Evolutionary conservation across 352 stramenopile species (phyloP), one percentile per base, ranked within the genome.

Genomic region (Phytopythium oedochilum): DNA sequence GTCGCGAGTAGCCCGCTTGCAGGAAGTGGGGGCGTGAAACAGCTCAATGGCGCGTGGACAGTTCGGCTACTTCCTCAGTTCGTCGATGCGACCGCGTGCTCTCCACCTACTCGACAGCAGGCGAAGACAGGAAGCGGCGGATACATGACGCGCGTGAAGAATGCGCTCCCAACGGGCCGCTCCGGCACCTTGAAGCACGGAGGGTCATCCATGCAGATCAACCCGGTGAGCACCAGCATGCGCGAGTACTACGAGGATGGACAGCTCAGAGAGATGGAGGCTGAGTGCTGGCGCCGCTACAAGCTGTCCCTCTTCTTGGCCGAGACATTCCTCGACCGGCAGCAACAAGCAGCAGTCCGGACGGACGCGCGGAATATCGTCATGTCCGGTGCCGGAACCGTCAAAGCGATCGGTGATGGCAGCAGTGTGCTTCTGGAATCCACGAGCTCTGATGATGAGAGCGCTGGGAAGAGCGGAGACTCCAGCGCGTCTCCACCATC

Each of bases 251-350:
- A 86, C 49, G 59, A 56, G 10, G 53, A 74, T 11, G 66, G 70
- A 0, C 70, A 87, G 35, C 52, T 87, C 0, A 55, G 35, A 2
- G 71, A 84, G 45, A 87, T 89, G 74, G 78, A 88, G 54, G 72
- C 86, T 2, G 78, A 89, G 49, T 89, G 78, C 42, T 89, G 78
- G 78, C 78, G 76, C 15, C 63, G 78, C 29, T 87, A 89, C 63
- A 86, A 86, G 34, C 72, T 85, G 2, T 85, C 78, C 5, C 62
- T 89, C 43, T 63, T 86, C 25, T 77, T 87, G 67, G 70, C 72
- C 0, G 73, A 78, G 18, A 57, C 64, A 2, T 82, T 78, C 36
- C 60, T 43, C 15, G 18, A 58, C 15, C 36, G 43, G 18, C 20
- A 40, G 2, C 29, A 46, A 20, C 5, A 28, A 43, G 7, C 40